phyloP scores from a whole-genome alignment of 306 rosid species.

The Psophocarpus tetragonolobus region DNA sequence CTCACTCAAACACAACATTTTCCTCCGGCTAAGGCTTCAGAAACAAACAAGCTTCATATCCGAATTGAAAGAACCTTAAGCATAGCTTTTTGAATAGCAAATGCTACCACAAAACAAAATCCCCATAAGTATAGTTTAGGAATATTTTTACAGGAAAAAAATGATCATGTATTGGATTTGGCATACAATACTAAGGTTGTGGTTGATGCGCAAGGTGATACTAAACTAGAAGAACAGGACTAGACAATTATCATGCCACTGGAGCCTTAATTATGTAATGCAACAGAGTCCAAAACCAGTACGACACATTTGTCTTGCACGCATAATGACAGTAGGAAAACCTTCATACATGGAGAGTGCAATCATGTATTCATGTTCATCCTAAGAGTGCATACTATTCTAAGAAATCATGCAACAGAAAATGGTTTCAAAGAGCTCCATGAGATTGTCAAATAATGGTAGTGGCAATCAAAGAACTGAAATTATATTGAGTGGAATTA shows the following conservation, averaged over 20 bases:
- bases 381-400: background rate
- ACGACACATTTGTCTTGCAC: background rate
- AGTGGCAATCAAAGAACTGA: slow-evolving; percentile 11
- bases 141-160: background rate
- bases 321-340: slow-evolving; percentile 10
- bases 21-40: background rate
- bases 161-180: background rate
- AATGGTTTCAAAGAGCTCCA: background rate
- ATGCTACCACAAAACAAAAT: background rate
- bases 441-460: background rate
- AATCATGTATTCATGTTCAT: background rate
- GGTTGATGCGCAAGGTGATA: no score
- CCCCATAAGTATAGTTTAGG: background rate
- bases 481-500: slow-evolving; percentile 7
- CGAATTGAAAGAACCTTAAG: background rate
- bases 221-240: no score
- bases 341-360: background rate
- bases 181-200: background rate
- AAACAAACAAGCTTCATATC: slow-evolving; percentile 7
- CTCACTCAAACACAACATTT: background rate
- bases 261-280: background rate
- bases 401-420: slow-evolving; percentile 14
- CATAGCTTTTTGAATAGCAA: background rate
- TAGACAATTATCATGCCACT: no score
- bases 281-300: background rate